phyloP scores from a whole-genome alignment of 805 yeast genomes.

The Saccharomycopsis microspora region DNA sequence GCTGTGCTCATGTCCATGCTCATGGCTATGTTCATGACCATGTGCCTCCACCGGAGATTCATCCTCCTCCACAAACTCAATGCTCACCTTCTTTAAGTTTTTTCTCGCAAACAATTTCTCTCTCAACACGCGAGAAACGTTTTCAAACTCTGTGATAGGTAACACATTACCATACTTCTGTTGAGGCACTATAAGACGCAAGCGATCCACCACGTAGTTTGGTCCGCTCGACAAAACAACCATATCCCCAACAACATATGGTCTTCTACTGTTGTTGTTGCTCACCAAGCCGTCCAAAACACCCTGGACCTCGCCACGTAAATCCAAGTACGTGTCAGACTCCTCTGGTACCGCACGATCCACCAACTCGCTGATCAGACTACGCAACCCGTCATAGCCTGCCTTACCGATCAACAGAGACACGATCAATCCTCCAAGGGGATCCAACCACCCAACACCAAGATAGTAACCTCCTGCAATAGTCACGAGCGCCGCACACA shows the following conservation, averaged over 20 bases:
- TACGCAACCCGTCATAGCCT: slow-evolving; percentile 63
- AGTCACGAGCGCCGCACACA: slow-evolving; percentile 80
- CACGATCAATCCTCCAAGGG: slow-evolving; percentile 84
- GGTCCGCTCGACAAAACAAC: slow-evolving; percentile 49
- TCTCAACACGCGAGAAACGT: slow-evolving; percentile 22
- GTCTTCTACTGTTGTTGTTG: slow-evolving; percentile 30
- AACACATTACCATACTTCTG: slow-evolving; percentile 35
- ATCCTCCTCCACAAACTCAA: slow-evolving; percentile 15
- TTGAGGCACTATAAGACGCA: slow-evolving; percentile 27
- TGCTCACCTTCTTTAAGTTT: slow-evolving; percentile 14
- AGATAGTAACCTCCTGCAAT: slow-evolving; percentile 77
- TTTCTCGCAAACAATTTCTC: slow-evolving; percentile 12
- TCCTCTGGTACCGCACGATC: slow-evolving; percentile 53
- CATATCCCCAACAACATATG: slow-evolving; percentile 29
- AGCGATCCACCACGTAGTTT: slow-evolving; percentile 31
- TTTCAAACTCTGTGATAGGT: slow-evolving; percentile 30
- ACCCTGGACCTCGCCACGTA: slow-evolving; percentile 30
- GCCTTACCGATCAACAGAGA: slow-evolving; percentile 75
- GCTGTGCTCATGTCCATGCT: too few relatives aligned
- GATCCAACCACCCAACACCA: slow-evolving; percentile 75
- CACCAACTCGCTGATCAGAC: slow-evolving; percentile 63
- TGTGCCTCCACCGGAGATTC: too few relatives aligned
- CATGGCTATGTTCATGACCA: too few relatives aligned
- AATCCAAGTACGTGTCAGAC: slow-evolving; percentile 36
- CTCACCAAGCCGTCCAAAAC: slow-evolving; percentile 25